These are phyloP conservation scores for Leucosporidium yakuticum DNA, from an alignment of 768 basidiomycete species.

Conservation along the genomic window DNA sequence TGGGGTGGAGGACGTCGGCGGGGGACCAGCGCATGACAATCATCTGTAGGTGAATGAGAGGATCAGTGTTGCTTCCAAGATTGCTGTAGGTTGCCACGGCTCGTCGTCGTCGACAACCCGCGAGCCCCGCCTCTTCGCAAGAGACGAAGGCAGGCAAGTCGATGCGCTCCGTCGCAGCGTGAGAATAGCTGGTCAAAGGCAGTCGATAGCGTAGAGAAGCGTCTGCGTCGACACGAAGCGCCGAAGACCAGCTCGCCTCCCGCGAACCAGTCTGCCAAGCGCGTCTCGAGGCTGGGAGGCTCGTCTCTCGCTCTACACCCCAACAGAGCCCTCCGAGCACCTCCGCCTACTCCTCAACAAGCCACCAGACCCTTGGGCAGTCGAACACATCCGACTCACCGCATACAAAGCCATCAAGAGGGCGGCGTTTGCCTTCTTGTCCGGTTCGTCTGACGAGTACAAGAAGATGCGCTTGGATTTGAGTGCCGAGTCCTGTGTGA, in stretches of 20 bases:
- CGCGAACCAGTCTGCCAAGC: neutral
- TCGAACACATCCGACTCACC: constrained; percentile 51
- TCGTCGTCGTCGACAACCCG: neutral
- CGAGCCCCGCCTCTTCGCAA: neutral
- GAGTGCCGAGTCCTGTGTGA: constrained; percentile 5
- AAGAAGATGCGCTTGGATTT: constrained; percentile 60
- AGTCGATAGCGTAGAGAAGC: too few species aligned
- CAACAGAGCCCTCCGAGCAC: too few species aligned
- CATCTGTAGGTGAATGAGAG: constrained; percentile 55
- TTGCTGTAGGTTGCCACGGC: too few species aligned
- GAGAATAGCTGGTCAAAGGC: neutral
- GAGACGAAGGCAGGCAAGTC: too few species aligned
- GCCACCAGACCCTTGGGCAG: too few species aligned
- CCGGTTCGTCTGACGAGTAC: constrained; percentile 79
- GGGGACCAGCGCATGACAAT: constrained; percentile 83
- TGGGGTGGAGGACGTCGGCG: constrained; percentile 91
- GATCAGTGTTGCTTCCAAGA: too few species aligned
- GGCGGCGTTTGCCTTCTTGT: constrained; percentile 86
- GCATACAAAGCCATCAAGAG: constrained; percentile 89
- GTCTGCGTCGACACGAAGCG: too few species aligned
- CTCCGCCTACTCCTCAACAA: too few species aligned
- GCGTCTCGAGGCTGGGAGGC: too few species aligned
- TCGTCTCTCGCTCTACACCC: too few species aligned
- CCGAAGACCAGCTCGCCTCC: neutral
- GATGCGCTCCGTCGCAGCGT: too few species aligned